Base-by-base conservation (phyloP, 176 grass and related monocot genomes). In the Miscanthus lutarioriparius region DNA sequence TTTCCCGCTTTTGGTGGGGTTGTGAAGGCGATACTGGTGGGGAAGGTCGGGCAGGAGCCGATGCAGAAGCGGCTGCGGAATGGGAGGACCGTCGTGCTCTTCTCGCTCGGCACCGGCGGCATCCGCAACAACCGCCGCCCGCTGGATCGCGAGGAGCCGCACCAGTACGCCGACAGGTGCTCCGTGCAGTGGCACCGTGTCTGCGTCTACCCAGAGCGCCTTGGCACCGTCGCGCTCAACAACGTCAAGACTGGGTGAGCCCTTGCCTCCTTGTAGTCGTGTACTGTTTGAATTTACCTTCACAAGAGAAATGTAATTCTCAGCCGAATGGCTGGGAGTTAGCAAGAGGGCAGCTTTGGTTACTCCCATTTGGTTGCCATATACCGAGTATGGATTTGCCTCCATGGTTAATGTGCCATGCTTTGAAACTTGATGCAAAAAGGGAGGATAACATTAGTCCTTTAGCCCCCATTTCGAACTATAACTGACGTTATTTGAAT, bases 121-220 rank as follows among this genome's bases (percentile, higher is more conserved):
- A 96, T 99, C 64, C 91, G 91, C 53, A 99, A 99, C 89, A 99
- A 94, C 78, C 93, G 96, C 64, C 91, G 93, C 76, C 96, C 93
- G 25, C 47, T 96, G 39, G 88, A 93, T 4, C 79, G 88, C 40
- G 96, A 94, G 77, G 91, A 91, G 64, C 91, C 96, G 22, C 88
- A 91, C 65, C 91, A 94, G 70, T 94, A 99, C 47, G 93, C 93
- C 0, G 83, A 92, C 6, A 81, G 96, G 30, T 92, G 88, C 89
- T 39, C 91, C 25, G 93, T 96, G 89, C 96, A 99, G 89, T 99
- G 96, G 96, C 96, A 99, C 80, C 91, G 96, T 53, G 93, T 99
- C 32, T 87, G 88, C 73, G 71, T 96, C 64, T 99, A 99, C 49
- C 70, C 80, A 5, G 78, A 90, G 7, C 76, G 89, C 13, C 88